Conservation (phyloP, 208 protist genomes). For the Porcisia deanei region DNA sequence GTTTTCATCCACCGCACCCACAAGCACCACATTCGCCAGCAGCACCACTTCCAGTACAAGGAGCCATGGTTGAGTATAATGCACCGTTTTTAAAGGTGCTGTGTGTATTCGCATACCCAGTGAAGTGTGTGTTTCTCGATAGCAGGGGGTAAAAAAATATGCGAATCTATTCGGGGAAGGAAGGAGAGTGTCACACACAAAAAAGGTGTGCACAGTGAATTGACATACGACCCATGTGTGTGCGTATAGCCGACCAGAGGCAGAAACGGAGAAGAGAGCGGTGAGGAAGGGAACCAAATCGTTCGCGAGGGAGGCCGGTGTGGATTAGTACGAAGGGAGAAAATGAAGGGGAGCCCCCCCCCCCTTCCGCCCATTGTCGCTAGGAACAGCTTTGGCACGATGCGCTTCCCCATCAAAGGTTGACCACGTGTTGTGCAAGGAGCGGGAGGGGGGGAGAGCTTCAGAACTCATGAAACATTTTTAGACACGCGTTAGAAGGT, state of each 20-base stretch:
- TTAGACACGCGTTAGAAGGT: no score
- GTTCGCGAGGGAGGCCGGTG: neutral
- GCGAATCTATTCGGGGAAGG: no score
- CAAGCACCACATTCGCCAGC: slow-evolving; percentile 1
- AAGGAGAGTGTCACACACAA: no score
- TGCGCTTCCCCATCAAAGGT: neutral
- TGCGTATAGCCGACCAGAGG: no score
- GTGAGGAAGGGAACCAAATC: neutral
- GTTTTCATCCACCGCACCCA: slow-evolving; percentile 4
- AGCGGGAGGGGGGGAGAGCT: neutral
- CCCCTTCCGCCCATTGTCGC: no score
- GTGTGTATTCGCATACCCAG: neutral
- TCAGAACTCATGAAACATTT: neutral
- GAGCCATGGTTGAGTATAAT: slow-evolving; percentile 5
- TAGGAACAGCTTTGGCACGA: neutral
- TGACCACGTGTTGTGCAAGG: neutral
- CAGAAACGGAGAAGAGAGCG: neutral
- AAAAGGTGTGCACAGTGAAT: no score
- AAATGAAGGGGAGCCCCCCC: neutral
- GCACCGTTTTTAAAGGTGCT: neutral
- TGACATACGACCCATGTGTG: no score
- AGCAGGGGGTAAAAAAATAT: neutral
- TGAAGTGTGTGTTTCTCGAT: neutral
- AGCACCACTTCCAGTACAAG: slow-evolving; percentile 16
- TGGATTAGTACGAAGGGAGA: neutral